Base-by-base conservation (phyloP, 139 green algal genomes). In the Chlorokybus atmophyticus region DNA sequence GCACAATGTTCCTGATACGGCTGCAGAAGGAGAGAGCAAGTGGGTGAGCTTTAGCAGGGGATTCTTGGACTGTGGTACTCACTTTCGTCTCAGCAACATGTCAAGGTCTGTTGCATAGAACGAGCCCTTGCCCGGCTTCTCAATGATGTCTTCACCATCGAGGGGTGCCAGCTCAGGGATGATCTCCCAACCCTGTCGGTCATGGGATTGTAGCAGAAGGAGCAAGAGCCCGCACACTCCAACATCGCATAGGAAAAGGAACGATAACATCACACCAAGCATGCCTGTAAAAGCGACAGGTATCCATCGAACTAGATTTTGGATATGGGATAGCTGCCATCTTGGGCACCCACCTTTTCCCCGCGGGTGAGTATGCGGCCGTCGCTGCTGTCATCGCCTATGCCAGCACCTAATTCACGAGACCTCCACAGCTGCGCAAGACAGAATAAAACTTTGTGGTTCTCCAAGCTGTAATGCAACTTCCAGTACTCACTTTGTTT, bases 1-100 rank as follows among this genome's bases (percentile, higher is more conserved):
- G 10, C 17, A 68, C 17, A n/a, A 68, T 25, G 32, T 68, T 30
- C 2, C 28, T 67, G 3, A 68, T 59, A 3, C 30, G 52, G 10
- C n/a, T 3, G 5, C 64, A 47, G 19, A 47, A 47, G 19, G 39
- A 47, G 19, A 47, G 19, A 19, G 39, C 19, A n/a, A n/a, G 19
- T 19, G 19, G 39, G 19, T 47, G 39, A 47, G 19, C 39, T n/a
- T n/a, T 19, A 47, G 19, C 19, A 47, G 39, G 19, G 39, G 19
- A 47, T 19, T 47, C 19, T n/a, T 47, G 39, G 39, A 19, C 19
- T 47, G 39, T 19, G 19, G 10, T 28, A 7, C 21, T 17, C 14
- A 47, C 38, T 17, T 47, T 47, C 14, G 38, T 47, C 38, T 21
- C 14, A 17, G 14, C 17, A 47, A 17, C 38, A 47, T 47, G 38